Conservation (phyloP, 2,329 filamentous ascomycete genomes). For the Macroventuria anomochaeta region DNA sequence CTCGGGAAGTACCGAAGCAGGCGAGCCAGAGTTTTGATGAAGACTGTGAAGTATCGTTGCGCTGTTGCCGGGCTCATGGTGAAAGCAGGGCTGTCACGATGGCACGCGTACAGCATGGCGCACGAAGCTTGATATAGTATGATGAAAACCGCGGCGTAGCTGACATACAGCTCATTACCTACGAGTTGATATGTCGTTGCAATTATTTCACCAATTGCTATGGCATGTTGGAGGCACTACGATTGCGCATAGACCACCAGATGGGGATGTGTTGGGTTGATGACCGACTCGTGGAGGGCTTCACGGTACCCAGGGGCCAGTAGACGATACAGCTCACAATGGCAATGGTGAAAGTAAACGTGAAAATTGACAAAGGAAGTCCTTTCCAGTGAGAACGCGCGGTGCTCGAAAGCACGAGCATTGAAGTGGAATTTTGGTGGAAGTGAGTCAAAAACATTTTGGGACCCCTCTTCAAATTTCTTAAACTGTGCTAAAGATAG, state of each 20-base stretch:
- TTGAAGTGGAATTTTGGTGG: background rate
- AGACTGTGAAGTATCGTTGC: conserved; percentile 13
- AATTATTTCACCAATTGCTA: background rate
- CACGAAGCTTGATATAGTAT: conserved; percentile 21
- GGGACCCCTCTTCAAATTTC: background rate
- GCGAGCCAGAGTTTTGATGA: conserved; percentile 14
- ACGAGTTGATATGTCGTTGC: background rate
- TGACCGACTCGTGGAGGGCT: background rate
- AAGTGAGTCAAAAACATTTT: background rate
- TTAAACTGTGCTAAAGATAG: background rate
- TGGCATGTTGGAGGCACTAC: background rate
- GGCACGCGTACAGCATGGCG: conserved; percentile 19
- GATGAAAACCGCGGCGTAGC: conserved; percentile 6
- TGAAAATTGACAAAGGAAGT: background rate
- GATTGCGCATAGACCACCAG: background rate
- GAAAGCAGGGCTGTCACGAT: conserved; percentile 20
- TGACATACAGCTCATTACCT: background rate
- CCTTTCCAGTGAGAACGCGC: background rate
- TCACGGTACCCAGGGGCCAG: background rate
- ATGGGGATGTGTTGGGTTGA: background rate
- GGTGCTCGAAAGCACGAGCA: background rate
- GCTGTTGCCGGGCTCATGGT: conserved; percentile 15
- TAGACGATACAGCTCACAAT: background rate
- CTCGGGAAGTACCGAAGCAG: background rate
- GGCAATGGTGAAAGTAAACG: background rate